Evolutionary conservation across 345 rosid species (phyloP).

Genomic region (Limnanthes douglasii): DNA sequence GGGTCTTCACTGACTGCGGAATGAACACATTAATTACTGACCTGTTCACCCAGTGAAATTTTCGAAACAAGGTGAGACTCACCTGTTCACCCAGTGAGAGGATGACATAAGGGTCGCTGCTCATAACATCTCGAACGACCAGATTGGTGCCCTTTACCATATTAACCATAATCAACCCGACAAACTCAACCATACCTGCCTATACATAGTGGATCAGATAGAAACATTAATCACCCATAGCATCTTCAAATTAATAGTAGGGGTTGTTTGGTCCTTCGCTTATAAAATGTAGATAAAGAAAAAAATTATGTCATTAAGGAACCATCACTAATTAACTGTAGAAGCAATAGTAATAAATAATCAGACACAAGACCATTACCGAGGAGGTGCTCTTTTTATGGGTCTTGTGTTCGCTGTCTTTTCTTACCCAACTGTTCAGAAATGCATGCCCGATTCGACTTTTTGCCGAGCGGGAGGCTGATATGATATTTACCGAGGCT

Average conservation of each 20-base stretch:
- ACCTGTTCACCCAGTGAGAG: slow-evolving; percentile 35
- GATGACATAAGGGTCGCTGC: slow-evolving; percentile 43
- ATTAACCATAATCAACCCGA: slow-evolving; percentile 42
- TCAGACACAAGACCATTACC: slow-evolving; percentile 36
- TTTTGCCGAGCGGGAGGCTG: slow-evolving; percentile 11
- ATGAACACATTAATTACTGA: not conserved
- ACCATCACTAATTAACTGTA: too few species aligned
- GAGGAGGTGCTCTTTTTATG: slow-evolving; percentile 32
- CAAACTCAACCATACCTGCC: slow-evolving; percentile 29
- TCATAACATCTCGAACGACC: slow-evolving; percentile 37
- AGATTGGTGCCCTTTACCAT: slow-evolving; percentile 41
- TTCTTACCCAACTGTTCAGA: slow-evolving; percentile 62
- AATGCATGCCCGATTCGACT: slow-evolving; percentile 42
- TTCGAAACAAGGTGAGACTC: slow-evolving; percentile 7
- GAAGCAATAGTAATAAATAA: too few species aligned
- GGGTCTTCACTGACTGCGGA: slow-evolving; percentile 21
- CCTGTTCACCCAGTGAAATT: not conserved
- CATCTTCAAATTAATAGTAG: not conserved
- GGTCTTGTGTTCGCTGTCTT: slow-evolving; percentile 25
- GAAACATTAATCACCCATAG: not conserved
- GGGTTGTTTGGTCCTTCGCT: too few species aligned
- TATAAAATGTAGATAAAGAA: too few species aligned
- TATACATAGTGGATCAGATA: not conserved
- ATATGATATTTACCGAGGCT: slow-evolving; percentile 14
- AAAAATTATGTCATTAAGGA: too few species aligned